phyloP scores from a whole-genome alignment of 345 rosid genomes.

The Luvunga scandens region DNA sequence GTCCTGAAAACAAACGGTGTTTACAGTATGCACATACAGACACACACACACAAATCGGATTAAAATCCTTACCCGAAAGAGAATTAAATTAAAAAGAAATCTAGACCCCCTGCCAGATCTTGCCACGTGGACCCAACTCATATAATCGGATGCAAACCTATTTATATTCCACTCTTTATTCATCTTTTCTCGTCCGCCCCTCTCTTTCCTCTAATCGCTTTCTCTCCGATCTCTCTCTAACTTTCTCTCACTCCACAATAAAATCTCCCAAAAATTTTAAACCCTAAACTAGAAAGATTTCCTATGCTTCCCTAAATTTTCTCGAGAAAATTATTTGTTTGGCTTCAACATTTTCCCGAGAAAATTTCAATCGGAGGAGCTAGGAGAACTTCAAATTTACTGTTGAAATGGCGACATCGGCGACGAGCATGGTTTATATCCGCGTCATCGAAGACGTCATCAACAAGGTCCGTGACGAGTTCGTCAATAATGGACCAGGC shows the following conservation, averaged over 20 bases:
- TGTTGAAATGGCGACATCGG: constrained; percentile 43
- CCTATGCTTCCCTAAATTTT: background rate
- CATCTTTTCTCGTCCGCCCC: constrained; percentile 53
- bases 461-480: constrained; percentile 91
- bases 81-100: background rate
- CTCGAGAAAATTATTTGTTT: constrained; percentile 15
- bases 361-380: constrained; percentile 14
- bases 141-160: constrained; percentile 97
- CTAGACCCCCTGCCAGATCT: constrained; percentile 29
- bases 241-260: constrained; percentile 18
- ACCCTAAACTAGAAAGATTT: background rate
- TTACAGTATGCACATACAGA: background rate
- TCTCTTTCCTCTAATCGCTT: constrained; percentile 12
- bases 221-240: constrained; percentile 27
- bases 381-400: constrained; percentile 12
- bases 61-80: background rate
- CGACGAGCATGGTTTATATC: constrained; percentile 75
- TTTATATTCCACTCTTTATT: constrained; percentile 83
- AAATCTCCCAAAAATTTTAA: constrained; percentile 26
- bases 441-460: constrained; percentile 90
- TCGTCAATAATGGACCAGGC: constrained; percentile 73
- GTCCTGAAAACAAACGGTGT: background rate
- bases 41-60: background rate
- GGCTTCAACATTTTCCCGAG: background rate
- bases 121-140: constrained; percentile 58